phyloP scores from a whole-genome alignment of 148 eudicot species.

The Spergularia marina region DNA sequence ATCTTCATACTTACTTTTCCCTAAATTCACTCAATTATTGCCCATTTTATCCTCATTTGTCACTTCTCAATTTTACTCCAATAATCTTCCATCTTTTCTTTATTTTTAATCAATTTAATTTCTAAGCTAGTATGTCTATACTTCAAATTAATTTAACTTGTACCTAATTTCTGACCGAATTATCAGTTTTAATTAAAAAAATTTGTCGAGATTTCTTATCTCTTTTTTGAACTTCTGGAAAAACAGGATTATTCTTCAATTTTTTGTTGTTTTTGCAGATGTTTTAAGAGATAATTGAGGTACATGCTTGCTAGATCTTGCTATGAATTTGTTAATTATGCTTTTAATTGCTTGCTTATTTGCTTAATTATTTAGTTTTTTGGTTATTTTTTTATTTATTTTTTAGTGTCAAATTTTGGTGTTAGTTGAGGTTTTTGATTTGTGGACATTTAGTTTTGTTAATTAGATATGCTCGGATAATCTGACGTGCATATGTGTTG shows the following conservation, averaged over 20 bases:
- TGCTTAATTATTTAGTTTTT: background rate
- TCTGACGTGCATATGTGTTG: background rate
- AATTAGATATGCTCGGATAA: background rate
- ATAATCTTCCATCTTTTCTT: background rate
- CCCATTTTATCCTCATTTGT: background rate
- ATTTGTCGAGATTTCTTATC: conserved; percentile 23
- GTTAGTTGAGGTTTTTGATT: background rate
- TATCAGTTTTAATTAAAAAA: background rate
- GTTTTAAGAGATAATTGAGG: conserved; percentile 13
- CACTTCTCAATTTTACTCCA: background rate
- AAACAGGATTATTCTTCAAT: background rate
- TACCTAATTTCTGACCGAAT: background rate
- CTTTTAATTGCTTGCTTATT: background rate
- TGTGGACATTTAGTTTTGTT: background rate
- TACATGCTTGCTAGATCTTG: conserved; percentile 24
- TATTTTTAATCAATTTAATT: background rate
- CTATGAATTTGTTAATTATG: conserved; percentile 2
- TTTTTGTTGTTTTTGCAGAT: conserved; percentile 19
- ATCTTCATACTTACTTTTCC: background rate
- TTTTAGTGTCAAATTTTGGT: background rate
- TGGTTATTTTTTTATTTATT: background rate
- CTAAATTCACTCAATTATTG: background rate
- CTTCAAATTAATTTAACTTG: background rate
- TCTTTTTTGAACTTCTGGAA: background rate
- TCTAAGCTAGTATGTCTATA: background rate